phyloP scores from a whole-genome alignment of 2,329 filamentous ascomycete species.

The Hypoxylon sp. region DNA sequence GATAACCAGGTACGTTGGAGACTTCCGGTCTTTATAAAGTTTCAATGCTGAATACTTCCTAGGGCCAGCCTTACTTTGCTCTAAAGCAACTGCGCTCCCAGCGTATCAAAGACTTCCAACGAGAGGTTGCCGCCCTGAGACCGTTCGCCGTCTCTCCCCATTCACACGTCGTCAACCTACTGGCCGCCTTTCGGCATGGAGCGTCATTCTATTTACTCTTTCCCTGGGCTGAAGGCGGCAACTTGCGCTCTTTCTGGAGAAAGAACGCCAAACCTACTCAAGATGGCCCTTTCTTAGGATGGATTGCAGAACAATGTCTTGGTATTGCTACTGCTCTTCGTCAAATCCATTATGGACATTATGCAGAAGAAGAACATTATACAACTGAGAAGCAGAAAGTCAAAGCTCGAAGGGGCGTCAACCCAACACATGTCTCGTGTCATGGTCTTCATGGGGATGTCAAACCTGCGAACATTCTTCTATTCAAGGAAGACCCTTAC shows the following conservation, averaged over 20 bases:
- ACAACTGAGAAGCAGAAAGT: too few relatives aligned
- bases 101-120: constrained; percentile 27
- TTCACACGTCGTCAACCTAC: constrained; percentile 28
- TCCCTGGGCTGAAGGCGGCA: constrained; percentile 37
- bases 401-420: neutral
- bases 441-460: constrained; percentile 28
- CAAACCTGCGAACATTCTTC: constrained; percentile 31
- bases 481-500: neutral
- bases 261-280: constrained; percentile 13
- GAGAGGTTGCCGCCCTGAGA: constrained; percentile 29
- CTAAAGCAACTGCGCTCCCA: constrained; percentile 24
- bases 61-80: constrained; percentile 28
- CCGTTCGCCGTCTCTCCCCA: constrained; percentile 21
- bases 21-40: neutral
- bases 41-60: constrained; percentile 10
- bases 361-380: neutral
- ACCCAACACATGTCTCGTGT: neutral
- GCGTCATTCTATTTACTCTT: constrained; percentile 37
- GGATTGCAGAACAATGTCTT: constrained; percentile 33
- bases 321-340: constrained; percentile 26
- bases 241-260: constrained; percentile 31
- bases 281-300: constrained; percentile 6
- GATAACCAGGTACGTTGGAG: constrained; percentile 13
- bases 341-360: constrained; percentile 19
- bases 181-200: constrained; percentile 35